phyloP scores from a whole-genome alignment of 139 green algal species.

The Volvox reticuliferus region DNA sequence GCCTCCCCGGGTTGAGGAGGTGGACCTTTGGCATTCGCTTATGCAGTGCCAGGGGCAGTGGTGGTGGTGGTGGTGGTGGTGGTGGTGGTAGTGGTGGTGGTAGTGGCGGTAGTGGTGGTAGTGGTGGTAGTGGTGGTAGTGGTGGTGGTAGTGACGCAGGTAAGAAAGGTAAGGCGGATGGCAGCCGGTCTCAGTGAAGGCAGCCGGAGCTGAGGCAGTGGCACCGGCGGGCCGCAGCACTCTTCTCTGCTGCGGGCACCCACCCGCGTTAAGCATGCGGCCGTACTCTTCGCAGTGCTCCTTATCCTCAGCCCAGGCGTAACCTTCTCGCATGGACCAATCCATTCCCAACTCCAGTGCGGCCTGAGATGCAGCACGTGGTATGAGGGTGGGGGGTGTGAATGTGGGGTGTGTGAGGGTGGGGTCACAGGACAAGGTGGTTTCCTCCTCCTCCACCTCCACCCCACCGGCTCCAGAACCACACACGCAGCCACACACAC shows the following conservation, averaged over 20 bases:
- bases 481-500: too few relatives aligned
- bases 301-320: constrained; percentile 93
- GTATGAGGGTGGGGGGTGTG: neutral
- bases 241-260: neutral
- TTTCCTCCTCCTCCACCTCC: too few relatives aligned
- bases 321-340: constrained; percentile 69
- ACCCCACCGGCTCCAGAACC: too few relatives aligned
- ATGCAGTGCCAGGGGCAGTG: too few relatives aligned
- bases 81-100: too few relatives aligned
- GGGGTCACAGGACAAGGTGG: neutral
- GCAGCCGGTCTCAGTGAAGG: neutral
- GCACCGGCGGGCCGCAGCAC: neutral
- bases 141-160: too few relatives aligned
- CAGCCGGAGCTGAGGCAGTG: neutral
- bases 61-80: too few relatives aligned
- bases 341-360: constrained; percentile 93
- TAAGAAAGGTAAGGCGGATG: too few relatives aligned
- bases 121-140: too few relatives aligned
- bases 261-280: constrained; percentile 82
- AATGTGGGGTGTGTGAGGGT: neutral
- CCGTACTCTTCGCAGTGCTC: constrained; percentile 95
- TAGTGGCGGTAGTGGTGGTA: too few relatives aligned
- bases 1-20: too few relatives aligned
- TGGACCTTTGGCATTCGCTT: too few relatives aligned
- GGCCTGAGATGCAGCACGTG: constrained; percentile 26